A percentile compares a stretch with the other conserved stretches of the same genome.
phyloP scores from a whole-genome alignment of 805 yeast genomes.

The Metschnikowia vanudenii region DNA sequence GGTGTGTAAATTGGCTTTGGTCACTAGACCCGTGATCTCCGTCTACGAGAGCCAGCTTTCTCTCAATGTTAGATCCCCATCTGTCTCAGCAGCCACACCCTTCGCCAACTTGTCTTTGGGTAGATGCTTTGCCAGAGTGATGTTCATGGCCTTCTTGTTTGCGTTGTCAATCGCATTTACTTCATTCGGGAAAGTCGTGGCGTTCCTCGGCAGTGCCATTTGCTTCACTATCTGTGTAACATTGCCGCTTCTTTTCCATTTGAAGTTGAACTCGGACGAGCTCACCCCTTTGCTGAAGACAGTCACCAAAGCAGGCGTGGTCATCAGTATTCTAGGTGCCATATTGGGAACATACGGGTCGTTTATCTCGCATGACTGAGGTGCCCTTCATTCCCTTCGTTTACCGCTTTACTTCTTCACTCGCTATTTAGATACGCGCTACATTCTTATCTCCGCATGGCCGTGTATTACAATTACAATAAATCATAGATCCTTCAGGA shows the following conservation, averaged over 20 bases:
- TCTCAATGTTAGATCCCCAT: constrained; percentile 5
- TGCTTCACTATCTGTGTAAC: constrained; percentile 42
- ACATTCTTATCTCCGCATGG: neutral
- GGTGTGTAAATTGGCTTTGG: constrained; percentile 41
- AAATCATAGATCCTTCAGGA: neutral
- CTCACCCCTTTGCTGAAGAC: constrained; percentile 6
- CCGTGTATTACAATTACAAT: neutral
- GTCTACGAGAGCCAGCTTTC: constrained; percentile 33
- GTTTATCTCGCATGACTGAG: constrained; percentile 3
- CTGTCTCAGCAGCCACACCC: neutral
- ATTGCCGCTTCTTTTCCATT: constrained; percentile 39
- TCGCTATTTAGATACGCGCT: neutral
- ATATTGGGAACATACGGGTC: constrained; percentile 20
- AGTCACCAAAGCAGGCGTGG: constrained; percentile 11
- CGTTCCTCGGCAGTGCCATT: constrained; percentile 42
- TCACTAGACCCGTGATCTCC: constrained; percentile 39
- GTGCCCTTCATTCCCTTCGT: neutral
- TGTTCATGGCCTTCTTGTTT: constrained; percentile 23
- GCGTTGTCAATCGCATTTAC: constrained; percentile 30
- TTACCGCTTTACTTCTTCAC: neutral
- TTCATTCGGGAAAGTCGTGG: constrained; percentile 41
- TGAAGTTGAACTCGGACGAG: constrained; percentile 13
- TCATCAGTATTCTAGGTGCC: constrained; percentile 16
- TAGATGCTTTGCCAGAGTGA: constrained; percentile 21
- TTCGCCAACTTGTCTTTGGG: constrained; percentile 1